phyloP scores from a whole-genome alignment of 1,284 basidiomycete species.

The Cystobasidium slooffiae region DNA sequence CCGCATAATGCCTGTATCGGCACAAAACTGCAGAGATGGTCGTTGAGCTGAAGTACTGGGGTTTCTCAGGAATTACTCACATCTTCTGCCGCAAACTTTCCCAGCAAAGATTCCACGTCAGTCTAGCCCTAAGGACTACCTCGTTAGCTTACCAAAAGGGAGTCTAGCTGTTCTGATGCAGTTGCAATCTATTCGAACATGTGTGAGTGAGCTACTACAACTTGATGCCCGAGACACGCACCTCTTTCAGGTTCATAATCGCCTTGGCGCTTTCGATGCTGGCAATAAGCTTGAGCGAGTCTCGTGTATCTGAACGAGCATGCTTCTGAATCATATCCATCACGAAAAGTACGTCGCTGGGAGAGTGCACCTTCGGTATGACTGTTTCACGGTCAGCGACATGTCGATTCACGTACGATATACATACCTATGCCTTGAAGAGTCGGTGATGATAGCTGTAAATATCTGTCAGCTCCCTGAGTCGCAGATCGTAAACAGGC shows the following conservation, averaged over 20 bases:
- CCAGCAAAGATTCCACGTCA: background rate
- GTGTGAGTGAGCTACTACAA: background rate
- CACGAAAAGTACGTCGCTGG: constrained; percentile 46
- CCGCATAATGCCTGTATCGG: constrained; percentile 82
- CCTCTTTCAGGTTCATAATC: constrained; percentile 47
- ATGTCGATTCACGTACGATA: background rate
- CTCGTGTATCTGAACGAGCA: constrained; percentile 15
- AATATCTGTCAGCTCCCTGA: background rate
- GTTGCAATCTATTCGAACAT: constrained; percentile 39
- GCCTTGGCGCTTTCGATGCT: constrained; percentile 50
- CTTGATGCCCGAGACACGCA: background rate
- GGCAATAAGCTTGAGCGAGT: constrained; percentile 41
- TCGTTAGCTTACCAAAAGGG: constrained; percentile 41
- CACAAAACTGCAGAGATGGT: constrained; percentile 66
- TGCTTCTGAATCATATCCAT: constrained; percentile 35
- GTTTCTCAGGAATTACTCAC: background rate
- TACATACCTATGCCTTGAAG: constrained; percentile 46
- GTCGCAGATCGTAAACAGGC: no score
- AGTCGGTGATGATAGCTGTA: constrained; percentile 25
- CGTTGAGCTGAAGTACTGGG: background rate
- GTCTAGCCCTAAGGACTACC: background rate
- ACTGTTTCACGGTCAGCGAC: constrained; percentile 17
- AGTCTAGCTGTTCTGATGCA: constrained; percentile 14
- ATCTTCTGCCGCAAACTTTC: constrained; percentile 41
- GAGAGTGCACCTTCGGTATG: constrained; percentile 50